Percentiles rank a stretch among this genome's conserved stretches.
These are phyloP conservation scores for Striga asiatica DNA, from an alignment of 257 asterid genomes.

Conservation along the genomic window DNA sequence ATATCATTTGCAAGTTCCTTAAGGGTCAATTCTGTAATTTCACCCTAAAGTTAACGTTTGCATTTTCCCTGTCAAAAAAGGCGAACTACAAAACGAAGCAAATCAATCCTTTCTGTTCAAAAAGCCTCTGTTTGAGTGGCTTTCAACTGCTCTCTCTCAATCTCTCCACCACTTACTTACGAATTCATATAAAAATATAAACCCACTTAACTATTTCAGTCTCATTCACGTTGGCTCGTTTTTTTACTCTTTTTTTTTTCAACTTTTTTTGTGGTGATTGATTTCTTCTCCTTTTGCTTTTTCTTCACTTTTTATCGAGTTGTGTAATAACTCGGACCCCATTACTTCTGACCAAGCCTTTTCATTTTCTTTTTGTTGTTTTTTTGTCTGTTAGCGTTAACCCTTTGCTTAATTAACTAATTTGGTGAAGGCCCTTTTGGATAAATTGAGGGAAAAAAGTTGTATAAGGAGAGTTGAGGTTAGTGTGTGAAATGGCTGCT, in stretches of 20 bases:
- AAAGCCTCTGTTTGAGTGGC: conserved; percentile 17
- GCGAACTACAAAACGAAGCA: conserved; percentile 12
- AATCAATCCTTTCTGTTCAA: conserved; percentile 13
- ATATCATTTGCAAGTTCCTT: conserved; percentile 58
- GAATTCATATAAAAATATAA: background rate
- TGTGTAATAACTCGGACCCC: conserved; percentile 20
- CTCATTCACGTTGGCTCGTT: conserved; percentile 38
- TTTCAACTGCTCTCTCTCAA: conserved; percentile 19
- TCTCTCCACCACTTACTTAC: conserved; percentile 21
- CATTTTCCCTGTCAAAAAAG: conserved; percentile 24
- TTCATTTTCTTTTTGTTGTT: too few species aligned
- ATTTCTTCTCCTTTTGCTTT: conserved; percentile 26
- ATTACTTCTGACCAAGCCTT: conserved; percentile 14
- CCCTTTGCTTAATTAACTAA: conserved; percentile 8
- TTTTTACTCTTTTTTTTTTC: conserved; percentile 21
- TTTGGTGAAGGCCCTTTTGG: conserved; percentile 20
- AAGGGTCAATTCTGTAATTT: conserved; percentile 53
- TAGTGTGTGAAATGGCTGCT: conserved; percentile 51
- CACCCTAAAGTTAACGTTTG: conserved; percentile 27
- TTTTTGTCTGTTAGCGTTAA: conserved; percentile 12
- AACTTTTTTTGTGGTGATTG: conserved; percentile 25
- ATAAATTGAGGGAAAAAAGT: conserved; percentile 5
- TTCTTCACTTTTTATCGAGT: conserved; percentile 27
- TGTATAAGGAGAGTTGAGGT: conserved; percentile 6
- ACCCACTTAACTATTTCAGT: conserved; percentile 16